Evolutionary conservation across 108 stramenopile genomes (phyloP), one percentile per base, ranked within the genome.

Genomic region (Schizochytrium sp.): DNA sequence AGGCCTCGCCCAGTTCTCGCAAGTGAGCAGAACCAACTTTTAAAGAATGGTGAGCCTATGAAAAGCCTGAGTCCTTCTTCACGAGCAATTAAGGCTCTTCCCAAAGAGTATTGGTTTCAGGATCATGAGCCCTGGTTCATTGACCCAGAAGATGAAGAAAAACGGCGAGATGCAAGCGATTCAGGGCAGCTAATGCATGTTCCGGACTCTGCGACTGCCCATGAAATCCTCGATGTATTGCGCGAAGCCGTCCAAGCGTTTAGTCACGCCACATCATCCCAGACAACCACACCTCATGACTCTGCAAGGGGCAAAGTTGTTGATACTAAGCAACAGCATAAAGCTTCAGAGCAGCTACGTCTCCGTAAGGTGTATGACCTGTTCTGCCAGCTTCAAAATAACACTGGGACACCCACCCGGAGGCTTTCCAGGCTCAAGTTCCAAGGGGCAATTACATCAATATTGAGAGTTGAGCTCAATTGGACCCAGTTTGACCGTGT

Each of bases 31-130:
- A 28, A 28, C 28, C 28, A 28, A 28, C 28, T 38, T 44, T 44
- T 83, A n/a, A 83, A 83, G 76, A 83, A 83, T 53, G 76, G 76
- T 38, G 76, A 83, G 47, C 53, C 47, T 38, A n/a, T 83, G 76
- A 10, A 2, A 0, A 1, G 45, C 4, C 10, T 5, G 2, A 83
- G 76, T 42, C 76, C 76, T 47, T 55, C 47, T n/a, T 47, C 76
- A 53, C 50, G 50, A 12, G 50, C 49, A 10, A 10, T 83, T 28
- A 83, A 42, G 47, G 47, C 76, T 17, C 47, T 83, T 5, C 76
- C 76, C 5, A 1, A 83, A 42, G 76, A 83, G 1, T 83, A 83
- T 53, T 83, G 76, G 76, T 83, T 83, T 55, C 47, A 83, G 53
- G 76, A 83, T 28, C 76, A 42, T 10, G 47, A 5, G 47, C 76